A percentile compares a stretch with the other conserved stretches of the same genome.
Conservation (phyloP, 345 rosid species). For the Odontarrhena argentea region DNA sequence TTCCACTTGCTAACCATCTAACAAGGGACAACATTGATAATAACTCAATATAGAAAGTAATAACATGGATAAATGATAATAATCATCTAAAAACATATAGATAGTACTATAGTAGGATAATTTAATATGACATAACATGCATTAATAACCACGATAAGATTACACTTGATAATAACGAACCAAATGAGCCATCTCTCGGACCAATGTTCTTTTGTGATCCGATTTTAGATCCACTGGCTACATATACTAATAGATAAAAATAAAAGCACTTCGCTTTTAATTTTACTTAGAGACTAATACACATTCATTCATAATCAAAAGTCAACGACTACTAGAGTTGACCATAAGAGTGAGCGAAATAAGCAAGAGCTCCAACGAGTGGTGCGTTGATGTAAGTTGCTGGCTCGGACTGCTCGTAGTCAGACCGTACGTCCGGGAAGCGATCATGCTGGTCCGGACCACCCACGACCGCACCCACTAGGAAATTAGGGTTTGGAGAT, state of each 20-base stretch:
- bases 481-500: constrained; percentile 87
- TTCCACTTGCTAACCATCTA: too few species aligned
- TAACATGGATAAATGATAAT: too few species aligned
- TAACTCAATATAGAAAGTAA: too few species aligned
- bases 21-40: too few species aligned
- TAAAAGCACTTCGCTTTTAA: constrained; percentile 10
- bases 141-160: background rate
- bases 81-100: too few species aligned
- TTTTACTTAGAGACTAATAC: constrained; percentile 1
- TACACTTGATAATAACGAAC: background rate
- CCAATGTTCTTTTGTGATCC: constrained; percentile 39
- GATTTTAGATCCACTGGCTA: constrained; percentile 11
- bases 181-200: constrained; percentile 17
- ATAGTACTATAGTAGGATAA: background rate
- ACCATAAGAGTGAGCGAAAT: constrained; percentile 82
- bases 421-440: constrained; percentile 74
- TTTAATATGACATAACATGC: background rate
- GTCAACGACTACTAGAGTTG: constrained; percentile 57
- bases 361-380: constrained; percentile 83
- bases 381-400: constrained; percentile 93
- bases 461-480: constrained; percentile 83
- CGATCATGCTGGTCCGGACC: constrained; percentile 81
- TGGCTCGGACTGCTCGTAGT: constrained; percentile 93
- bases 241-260: constrained; percentile 16
- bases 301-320: background rate